Evolutionary conservation across 257 asterid genomes (phyloP).

Genomic region (Jacaranda copaia): DNA sequence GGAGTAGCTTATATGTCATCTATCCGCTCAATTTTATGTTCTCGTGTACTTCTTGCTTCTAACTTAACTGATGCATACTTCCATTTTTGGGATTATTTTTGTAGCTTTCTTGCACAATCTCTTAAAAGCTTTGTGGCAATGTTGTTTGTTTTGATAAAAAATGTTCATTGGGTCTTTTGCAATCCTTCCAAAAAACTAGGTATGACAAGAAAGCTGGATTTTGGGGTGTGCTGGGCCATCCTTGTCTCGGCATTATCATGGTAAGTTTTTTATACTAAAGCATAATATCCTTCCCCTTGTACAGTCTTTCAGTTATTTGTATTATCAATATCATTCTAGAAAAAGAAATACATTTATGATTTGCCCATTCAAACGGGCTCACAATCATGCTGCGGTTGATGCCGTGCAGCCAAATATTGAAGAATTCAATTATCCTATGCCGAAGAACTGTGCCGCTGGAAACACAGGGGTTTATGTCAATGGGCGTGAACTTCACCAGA

Average conservation of each 20-base stretch:
- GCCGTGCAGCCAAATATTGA: conserved; percentile 87
- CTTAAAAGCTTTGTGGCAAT: not conserved
- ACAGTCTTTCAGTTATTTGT: conserved; percentile 1
- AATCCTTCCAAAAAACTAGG: conserved; percentile 52
- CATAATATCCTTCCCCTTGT: not conserved
- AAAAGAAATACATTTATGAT: conserved; percentile 13
- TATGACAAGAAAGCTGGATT: conserved; percentile 88
- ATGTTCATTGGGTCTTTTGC: conserved; percentile 36
- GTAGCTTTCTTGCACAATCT: not conserved
- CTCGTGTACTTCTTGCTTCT: conserved; percentile 19
- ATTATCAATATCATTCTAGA: not conserved
- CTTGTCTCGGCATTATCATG: conserved; percentile 85
- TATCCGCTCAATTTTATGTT: not conserved
- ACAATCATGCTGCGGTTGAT: conserved; percentile 13
- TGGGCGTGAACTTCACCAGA: conserved; percentile 91
- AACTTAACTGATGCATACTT: not conserved
- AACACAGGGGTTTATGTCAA: conserved; percentile 77
- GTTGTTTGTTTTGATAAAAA: conserved; percentile 11
- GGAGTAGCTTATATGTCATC: not conserved
- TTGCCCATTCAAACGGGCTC: not conserved
- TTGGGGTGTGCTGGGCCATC: conserved; percentile 98
- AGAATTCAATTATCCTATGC: conserved; percentile 76
- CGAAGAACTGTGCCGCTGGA: conserved; percentile 83
- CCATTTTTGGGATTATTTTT: not conserved
- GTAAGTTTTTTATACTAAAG: conserved; percentile 54